Evolutionary conservation across 176 grass and related monocot genomes (phyloP), one percentile per base, ranked within the genome.

Genomic region (Ananas comosus): DNA sequence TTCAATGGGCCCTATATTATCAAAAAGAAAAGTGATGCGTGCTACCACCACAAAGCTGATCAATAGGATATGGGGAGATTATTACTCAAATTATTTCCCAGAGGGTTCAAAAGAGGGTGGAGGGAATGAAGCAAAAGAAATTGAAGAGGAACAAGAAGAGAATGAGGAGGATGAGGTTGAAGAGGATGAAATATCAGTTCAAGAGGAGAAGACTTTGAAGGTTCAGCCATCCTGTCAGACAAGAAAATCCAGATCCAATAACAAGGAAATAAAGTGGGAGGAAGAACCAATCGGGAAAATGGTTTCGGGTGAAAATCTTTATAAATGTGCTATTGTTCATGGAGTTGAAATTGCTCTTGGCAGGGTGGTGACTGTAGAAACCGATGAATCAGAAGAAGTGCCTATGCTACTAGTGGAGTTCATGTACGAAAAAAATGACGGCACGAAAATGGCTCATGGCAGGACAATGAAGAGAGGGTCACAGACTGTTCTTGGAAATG

Each of bases 401-500:
- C 48, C 85, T 58, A 86, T 94, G 12, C 88, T 87, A 65, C 93
- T 93, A 76, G 71, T 94, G 33, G 95, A 99, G 65, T 94, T 91
- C 66, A 91, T 99, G 90, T 99, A 86, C 74, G 85, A 99, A 79
- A 90, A 80, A 78, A 51, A 28, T 72, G 67, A 85, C 74, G 87
- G 84, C 65, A 68, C 68, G 52, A 88, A 99, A 73, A 91, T 94
- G 80, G 84, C 85, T 58, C 95, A 99, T 68, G 95, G 95, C 80
- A 91, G 95, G 51, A 66, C 84, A 2, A 42, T 99, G 70, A 82
- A 82, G 51, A 88, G 80, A 71, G 95, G 95, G 50, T 83, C 71
- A 53, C 66, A 94, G 19, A 99, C 95, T 25, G 58, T 94, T 75
- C 95, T 99, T 66, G 90, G 85, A 80, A 99, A 99, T 93, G 82